Evolutionary conservation across 2,329 filamentous ascomycete genomes (phyloP).

Genomic region (Fusarium armeniacum): DNA sequence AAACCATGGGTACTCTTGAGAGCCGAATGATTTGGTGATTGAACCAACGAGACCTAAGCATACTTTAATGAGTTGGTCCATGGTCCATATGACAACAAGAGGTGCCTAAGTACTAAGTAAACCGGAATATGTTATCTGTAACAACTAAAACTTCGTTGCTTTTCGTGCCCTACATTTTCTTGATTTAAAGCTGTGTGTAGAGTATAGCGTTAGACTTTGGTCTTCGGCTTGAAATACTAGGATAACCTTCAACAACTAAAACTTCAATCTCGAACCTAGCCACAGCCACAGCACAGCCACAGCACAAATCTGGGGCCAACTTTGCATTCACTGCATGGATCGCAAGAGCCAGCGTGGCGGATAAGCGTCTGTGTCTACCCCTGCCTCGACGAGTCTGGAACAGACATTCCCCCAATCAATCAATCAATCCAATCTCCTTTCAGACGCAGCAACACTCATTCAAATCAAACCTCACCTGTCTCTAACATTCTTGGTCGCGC

Average conservation of each 20-base stretch:
- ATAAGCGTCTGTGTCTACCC: slow-evolving; percentile 21
- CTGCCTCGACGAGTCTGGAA: slow-evolving; percentile 36
- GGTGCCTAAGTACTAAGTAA: too few species aligned
- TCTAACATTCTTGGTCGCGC: slow-evolving; percentile 47
- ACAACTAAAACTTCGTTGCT: not conserved
- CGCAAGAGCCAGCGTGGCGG: slow-evolving; percentile 44
- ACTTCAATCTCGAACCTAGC: not conserved
- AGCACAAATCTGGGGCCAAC: not conserved
- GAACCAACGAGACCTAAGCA: not conserved
- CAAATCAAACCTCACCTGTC: slow-evolving; percentile 46
- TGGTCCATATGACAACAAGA: not conserved
- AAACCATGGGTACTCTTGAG: not conserved
- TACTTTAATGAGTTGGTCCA: not conserved
- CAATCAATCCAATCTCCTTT: slow-evolving; percentile 43
- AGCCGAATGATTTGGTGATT: not conserved
- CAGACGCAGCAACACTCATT: slow-evolving; percentile 38
- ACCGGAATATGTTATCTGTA: too few species aligned
- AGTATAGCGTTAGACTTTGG: too few species aligned
- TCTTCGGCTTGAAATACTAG: too few species aligned
- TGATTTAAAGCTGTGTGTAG: too few species aligned
- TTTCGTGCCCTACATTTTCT: too few species aligned
- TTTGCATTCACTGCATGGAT: not conserved
- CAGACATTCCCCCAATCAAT: slow-evolving; percentile 36
- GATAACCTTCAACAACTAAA: too few species aligned
- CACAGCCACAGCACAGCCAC: slow-evolving; percentile 29